These are phyloP conservation scores for Cadophora sp. DNA, from an alignment of 2,329 filamentous ascomycete genomes.

Conservation along the genomic window DNA sequence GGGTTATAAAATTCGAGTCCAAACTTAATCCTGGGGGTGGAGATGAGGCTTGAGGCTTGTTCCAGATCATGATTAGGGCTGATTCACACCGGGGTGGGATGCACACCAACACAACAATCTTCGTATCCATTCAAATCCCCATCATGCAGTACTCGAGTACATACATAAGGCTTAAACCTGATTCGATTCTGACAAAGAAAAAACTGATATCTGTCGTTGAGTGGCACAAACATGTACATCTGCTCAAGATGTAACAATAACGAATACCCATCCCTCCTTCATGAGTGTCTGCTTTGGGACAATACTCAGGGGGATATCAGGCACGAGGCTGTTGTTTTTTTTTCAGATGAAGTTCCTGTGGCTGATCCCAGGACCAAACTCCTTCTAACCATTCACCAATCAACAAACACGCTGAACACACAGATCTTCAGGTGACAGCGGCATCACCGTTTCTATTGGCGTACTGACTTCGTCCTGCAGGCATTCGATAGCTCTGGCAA, in stretches of 20 bases:
- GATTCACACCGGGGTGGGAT: neutral
- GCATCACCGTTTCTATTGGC: slow-evolving; percentile 1
- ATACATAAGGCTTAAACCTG: neutral
- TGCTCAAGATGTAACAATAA: neutral
- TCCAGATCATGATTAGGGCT: slow-evolving; percentile 2
- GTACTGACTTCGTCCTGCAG: neutral
- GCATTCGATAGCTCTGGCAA: slow-evolving; percentile 5
- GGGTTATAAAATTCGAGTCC: neutral
- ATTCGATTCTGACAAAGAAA: neutral
- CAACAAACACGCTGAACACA: neutral
- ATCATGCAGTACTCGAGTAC: neutral
- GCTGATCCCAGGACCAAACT: neutral
- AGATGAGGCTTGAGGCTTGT: slow-evolving; percentile 1
- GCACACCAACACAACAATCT: neutral
- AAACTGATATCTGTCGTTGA: neutral
- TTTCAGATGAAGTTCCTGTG: neutral
- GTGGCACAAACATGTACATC: neutral
- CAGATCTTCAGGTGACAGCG: neutral
- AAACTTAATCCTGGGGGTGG: neutral
- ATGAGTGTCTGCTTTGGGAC: too few species aligned
- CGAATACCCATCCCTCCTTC: too few species aligned
- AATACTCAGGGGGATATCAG: neutral
- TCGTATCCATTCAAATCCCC: neutral
- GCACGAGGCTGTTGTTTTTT: neutral
- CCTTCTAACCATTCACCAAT: neutral